Percentiles rank a stretch among this genome's conserved stretches.
Evolutionary conservation across 1,284 basidiomycete genomes (phyloP).

Genomic region (Malassezia yamatoensis): DNA sequence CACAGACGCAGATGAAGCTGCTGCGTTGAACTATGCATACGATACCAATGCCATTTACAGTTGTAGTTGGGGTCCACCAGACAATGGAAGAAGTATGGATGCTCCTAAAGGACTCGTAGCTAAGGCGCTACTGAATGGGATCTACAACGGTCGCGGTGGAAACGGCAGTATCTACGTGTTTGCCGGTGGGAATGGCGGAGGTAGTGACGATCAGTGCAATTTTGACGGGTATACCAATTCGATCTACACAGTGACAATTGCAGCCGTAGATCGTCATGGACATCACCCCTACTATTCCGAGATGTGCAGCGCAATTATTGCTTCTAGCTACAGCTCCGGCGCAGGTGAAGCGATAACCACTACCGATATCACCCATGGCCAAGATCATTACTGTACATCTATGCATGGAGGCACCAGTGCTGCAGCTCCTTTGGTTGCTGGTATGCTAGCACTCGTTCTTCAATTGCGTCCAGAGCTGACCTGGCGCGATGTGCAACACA

Average conservation of each 20-base stretch:
- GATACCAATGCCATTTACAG: slow-evolving; percentile 87
- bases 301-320: slow-evolving; percentile 88
- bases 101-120: slow-evolving; percentile 81
- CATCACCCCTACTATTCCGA: slow-evolving; percentile 95
- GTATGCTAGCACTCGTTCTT: slow-evolving; percentile 41
- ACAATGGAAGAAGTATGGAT: slow-evolving; percentile 91
- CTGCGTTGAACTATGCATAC: slow-evolving; percentile 83
- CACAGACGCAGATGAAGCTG: slow-evolving; percentile 93
- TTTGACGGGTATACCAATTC: slow-evolving; percentile 99
- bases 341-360: slow-evolving; percentile 70
- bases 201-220: slow-evolving; percentile 89
- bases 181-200: slow-evolving; percentile 91
- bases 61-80: slow-evolving; percentile 96
- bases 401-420: slow-evolving; percentile 93
- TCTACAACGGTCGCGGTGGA: slow-evolving; percentile 77
- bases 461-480: slow-evolving; percentile 64
- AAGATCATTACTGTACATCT: slow-evolving; percentile 69
- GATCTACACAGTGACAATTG: slow-evolving; percentile 90
- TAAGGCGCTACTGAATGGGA: slow-evolving; percentile 88
- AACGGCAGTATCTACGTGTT: slow-evolving; percentile 94
- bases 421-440: slow-evolving; percentile 76
- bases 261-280: slow-evolving; percentile 82
- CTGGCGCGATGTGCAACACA: slow-evolving; percentile 92
- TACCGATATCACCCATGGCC: slow-evolving; percentile 63
- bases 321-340: slow-evolving; percentile 94